Evolutionary conservation across 805 yeast genomes (phyloP), one percentile per base, ranked within the genome.

Genomic region (Metschnikowia similis): DNA sequence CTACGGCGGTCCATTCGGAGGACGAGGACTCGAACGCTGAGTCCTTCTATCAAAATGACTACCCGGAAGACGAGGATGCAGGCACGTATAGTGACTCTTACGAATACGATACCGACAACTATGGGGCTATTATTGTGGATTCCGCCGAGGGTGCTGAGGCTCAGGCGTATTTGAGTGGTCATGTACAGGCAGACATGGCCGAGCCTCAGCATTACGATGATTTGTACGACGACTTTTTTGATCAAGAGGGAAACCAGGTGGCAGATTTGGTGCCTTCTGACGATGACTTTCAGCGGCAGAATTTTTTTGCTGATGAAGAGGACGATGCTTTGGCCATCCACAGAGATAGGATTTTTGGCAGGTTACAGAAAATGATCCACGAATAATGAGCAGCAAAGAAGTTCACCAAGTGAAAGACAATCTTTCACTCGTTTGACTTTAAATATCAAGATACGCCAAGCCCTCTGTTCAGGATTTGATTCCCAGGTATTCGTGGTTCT

Each of bases 1-100:
- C 55, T 13, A 48, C 57, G 8, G 55, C 49, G 8, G 57, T 63
- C 2, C 58, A 66, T 8, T 77, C 89, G 0, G 94, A 86, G 56
- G 89, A 87, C 59, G 92, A 87, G 54, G 95, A 87, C 61, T 86
- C 94, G 0, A 87, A 87, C 62, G 96, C 96, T 17, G 99, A 92
- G 69, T 89, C 87, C 48, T 91, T 84, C 61, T 92, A 92, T 64
- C 82, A 83, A 59, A 92, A 94, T 66, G 98, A 92, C 61, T 92
- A 92, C 61, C 98, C 98, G 0, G 96, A 89, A 41, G 97, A 91
- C 61, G 97, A 89, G 55, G 92, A 87, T 59, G 89, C 82, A 8
- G 62, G 57, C 5, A 54, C 51, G 1, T 51, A 43, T 37, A 56
- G 58, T 41, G 60, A 56, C 10, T 53, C 59, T 3, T 55, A 55